Evolutionary conservation across 139 green algal genomes (phyloP).

Genomic region (Pseudopediastrum boryanum): DNA sequence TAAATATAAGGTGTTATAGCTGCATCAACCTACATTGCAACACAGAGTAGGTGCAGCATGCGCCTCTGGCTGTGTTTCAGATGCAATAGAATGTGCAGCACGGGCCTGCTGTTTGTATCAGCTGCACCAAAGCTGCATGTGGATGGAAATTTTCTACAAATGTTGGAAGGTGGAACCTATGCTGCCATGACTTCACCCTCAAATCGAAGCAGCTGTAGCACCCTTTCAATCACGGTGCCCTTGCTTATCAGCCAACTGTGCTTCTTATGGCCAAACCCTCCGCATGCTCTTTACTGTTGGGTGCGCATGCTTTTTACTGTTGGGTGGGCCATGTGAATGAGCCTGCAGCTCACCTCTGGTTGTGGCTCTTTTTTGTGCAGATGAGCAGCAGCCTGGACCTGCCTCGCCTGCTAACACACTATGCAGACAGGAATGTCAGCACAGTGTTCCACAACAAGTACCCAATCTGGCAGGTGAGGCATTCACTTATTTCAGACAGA

Average conservation of each 20-base stretch:
- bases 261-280: background rate
- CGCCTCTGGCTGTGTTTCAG: too few species aligned
- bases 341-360: background rate
- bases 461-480: conserved; percentile 29
- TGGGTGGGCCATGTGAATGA: background rate
- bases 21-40: too few species aligned
- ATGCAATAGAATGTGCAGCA: too few species aligned
- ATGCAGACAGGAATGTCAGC: conserved; percentile 20
- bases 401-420: conserved; percentile 2
- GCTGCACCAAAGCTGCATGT: too few species aligned
- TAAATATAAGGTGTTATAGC: too few species aligned
- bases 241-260: background rate
- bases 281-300: background rate
- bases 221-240: background rate
- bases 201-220: too few species aligned
- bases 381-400: conserved; percentile 17
- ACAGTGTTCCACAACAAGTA: conserved; percentile 14
- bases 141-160: too few species aligned
- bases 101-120: too few species aligned
- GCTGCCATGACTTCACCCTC: too few species aligned
- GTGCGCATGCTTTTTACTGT: background rate
- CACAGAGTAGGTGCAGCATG: too few species aligned
- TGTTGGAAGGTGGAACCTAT: too few species aligned
- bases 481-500: too few species aligned
- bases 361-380: conserved; percentile 15